Base-by-base conservation (phyloP, 495 filamentous ascomycete species). In the Penicillium lagena region DNA sequence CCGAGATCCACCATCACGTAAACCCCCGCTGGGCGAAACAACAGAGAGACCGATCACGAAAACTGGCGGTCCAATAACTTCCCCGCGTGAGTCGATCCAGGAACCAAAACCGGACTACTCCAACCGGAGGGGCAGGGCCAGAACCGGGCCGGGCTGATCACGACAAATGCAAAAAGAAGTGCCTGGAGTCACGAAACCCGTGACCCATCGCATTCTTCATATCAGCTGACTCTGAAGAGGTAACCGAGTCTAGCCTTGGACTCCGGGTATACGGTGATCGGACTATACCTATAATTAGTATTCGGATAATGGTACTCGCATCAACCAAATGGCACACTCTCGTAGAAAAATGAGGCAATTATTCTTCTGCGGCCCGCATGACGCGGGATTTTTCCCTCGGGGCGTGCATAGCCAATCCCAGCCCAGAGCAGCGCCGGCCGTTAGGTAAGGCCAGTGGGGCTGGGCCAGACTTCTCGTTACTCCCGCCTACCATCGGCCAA, bases 381-480 rank as follows among this genome's bases (percentile, higher is more conserved):
- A 61, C 58, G 58, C 56, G 55, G 55, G 49, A 55, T 61, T 59
- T 59, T 58, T 39, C 36, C 17, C 31, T 31, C 56, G 57, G 50
- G 46, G 46, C 31, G 50, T 50, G 54, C 50, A 54, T 51, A 49
- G 44, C 28, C 50, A 17, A 14, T 14, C 44, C 28, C 58, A 55
- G 59, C 56, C 59, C 37, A 59, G 11, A 12, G 15, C 8, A 29
- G 13, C 43, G 42, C 30, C 34, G 22, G 22, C 22, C 4, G 22
- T 22, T 22, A 22, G 22, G 22, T 22, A 22, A 22, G 22, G 22
- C 22, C 4, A n/a, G 22, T 22, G 22, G 22, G 22, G 22, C 22
- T 22, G 22, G 22, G 22, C 22, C 22, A 22, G 22, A 22, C 22
- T 35, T 35, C 52, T 46, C 55, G 51, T 49, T 51, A 54, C 47